Evolutionary conservation across 2,329 filamentous ascomycete genomes (phyloP).

Genomic region (Claviceps pusilla): DNA sequence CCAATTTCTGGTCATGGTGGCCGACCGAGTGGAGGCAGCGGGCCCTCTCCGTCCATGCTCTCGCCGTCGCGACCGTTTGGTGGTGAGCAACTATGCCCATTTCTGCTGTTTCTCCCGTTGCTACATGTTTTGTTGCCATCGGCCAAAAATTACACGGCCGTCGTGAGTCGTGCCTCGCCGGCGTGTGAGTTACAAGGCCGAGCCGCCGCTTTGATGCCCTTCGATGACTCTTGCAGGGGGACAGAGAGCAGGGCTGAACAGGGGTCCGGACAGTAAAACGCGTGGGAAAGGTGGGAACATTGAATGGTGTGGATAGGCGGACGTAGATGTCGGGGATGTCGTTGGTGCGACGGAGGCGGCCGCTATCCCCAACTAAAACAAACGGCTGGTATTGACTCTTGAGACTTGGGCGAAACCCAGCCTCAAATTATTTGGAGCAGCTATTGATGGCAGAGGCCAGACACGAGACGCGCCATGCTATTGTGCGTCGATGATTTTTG

Average conservation of each 20-base stretch:
- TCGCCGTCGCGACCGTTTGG: not conserved
- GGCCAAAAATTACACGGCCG: not conserved
- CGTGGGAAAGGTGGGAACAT: not conserved
- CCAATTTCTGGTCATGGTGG: too few species aligned
- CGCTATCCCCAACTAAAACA: not conserved
- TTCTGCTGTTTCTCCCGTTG: not conserved
- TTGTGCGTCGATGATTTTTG: not conserved
- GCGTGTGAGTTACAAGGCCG: not conserved
- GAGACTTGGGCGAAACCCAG: not conserved
- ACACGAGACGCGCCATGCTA: not conserved
- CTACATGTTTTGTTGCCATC: not conserved
- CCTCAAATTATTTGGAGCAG: not conserved
- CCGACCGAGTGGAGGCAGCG: not conserved
- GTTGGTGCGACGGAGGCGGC: slow-evolving; percentile 2
- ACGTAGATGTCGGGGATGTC: not conserved
- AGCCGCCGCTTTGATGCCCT: not conserved
- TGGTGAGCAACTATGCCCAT: not conserved
- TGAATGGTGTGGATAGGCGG: not conserved
- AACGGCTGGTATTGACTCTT: not conserved
- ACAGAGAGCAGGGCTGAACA: not conserved
- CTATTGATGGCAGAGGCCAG: not conserved
- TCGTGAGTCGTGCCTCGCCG: not conserved
- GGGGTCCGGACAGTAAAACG: not conserved
- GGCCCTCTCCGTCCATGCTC: too few species aligned
- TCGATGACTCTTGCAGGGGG: not conserved